Evolutionary conservation across 352 stramenopile species (phyloP).

Genomic region (Globisporangium viniferum): DNA sequence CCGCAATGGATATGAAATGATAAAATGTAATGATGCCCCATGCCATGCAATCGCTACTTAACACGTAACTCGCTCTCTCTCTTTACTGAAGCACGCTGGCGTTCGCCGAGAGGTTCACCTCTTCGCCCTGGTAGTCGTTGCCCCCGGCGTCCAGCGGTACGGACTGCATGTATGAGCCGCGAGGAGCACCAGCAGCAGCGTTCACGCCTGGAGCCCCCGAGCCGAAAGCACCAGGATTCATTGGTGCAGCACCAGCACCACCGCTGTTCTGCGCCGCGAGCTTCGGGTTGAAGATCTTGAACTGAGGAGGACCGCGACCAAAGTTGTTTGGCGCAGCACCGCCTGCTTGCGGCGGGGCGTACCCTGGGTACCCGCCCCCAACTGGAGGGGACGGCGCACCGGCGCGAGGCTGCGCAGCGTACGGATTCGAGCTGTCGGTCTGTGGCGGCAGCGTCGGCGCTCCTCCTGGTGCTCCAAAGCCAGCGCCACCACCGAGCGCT

Average conservation of each 20-base stretch:
- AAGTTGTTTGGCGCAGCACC: constrained; percentile 9
- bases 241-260: constrained; percentile 16
- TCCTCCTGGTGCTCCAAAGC: constrained; percentile 4
- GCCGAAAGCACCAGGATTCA: constrained; percentile 25
- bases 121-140: constrained; percentile 30
- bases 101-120: constrained; percentile 72
- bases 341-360: constrained; percentile 11
- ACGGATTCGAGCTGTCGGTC: constrained; percentile 49
- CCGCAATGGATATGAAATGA: neutral
- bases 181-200: constrained; percentile 3
- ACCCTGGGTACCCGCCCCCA: constrained; percentile 35
- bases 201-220: constrained; percentile 14
- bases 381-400: constrained; percentile 17
- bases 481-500: constrained; percentile 12
- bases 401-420: constrained; percentile 35
- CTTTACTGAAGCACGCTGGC: constrained; percentile 69
- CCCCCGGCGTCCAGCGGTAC: constrained; percentile 33
- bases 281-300: constrained; percentile 89
- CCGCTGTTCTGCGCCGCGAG: constrained; percentile 33
- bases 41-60: neutral
- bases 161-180: constrained; percentile 18
- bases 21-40: neutral
- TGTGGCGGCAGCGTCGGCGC: constrained; percentile 16
- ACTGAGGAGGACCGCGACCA: constrained; percentile 52
- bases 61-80: constrained; percentile 5